Evolutionary conservation across 257 asterid species (phyloP).

Genomic region (Scutellaria baicalensis): DNA sequence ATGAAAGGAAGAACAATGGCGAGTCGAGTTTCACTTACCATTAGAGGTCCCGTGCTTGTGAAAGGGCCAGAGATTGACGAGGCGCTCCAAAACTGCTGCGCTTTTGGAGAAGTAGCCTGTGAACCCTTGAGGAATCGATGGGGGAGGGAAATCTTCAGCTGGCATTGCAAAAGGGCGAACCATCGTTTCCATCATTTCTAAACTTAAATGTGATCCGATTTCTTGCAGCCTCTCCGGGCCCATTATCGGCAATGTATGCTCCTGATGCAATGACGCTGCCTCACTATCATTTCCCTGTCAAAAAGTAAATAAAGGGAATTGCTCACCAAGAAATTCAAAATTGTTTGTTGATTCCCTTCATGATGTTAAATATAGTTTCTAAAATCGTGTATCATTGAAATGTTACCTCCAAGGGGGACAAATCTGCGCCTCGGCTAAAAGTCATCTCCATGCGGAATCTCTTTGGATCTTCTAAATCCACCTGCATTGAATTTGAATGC

Average conservation of each 20-base stretch:
- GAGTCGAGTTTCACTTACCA: slow-evolving; percentile 33
- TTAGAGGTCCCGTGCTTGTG: slow-evolving; percentile 64
- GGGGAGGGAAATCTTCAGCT: slow-evolving; percentile 98
- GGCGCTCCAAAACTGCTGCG: slow-evolving; percentile 82
- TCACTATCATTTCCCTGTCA: slow-evolving; percentile 59
- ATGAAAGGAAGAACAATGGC: neutral
- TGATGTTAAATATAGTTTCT: neutral
- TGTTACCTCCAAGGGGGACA: slow-evolving; percentile 86
- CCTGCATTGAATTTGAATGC: slow-evolving; percentile 41
- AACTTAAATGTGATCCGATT: slow-evolving; percentile 62
- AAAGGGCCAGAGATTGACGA: slow-evolving; percentile 93
- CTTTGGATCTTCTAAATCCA: slow-evolving; percentile 87
- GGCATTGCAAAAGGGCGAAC: slow-evolving; percentile 94
- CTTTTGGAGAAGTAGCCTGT: slow-evolving; percentile 95
- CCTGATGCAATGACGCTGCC: slow-evolving; percentile 78
- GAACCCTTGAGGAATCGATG: slow-evolving; percentile 82
- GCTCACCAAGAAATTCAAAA: neutral
- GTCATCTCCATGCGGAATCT: slow-evolving; percentile 88
- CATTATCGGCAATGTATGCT: slow-evolving; percentile 95
- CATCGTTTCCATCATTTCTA: slow-evolving; percentile 88
- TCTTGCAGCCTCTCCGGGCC: slow-evolving; percentile 99
- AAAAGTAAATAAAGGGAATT: neutral
- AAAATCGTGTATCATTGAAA: neutral
- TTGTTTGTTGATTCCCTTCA: neutral
- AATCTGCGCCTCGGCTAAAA: slow-evolving; percentile 97